Conservation (phyloP, 768 basidiomycete species). For the Pulveroboletus frians region DNA sequence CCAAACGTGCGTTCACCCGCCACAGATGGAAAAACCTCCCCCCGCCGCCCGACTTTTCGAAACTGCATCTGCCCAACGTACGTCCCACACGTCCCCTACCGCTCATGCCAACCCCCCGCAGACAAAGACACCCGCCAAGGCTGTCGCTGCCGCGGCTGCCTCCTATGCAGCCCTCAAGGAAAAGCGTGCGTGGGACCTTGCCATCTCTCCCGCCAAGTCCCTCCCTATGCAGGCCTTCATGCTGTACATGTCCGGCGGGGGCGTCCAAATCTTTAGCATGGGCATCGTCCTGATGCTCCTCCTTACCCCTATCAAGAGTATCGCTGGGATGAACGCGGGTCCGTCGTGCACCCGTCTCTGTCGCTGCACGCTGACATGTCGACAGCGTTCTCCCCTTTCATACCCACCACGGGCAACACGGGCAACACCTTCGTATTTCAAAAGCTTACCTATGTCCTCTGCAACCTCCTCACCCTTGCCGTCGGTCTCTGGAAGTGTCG, state of each 20-base stretch:
- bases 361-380: neutral
- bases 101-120: too few relatives aligned
- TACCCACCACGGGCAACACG: constrained; percentile 31
- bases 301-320: constrained; percentile 77
- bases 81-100: too few relatives aligned
- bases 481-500: constrained; percentile 93
- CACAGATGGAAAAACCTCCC: constrained; percentile 59
- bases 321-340: constrained; percentile 77
- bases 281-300: constrained; percentile 94
- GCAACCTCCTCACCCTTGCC: constrained; percentile 71
- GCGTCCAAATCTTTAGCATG: constrained; percentile 95
- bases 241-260: constrained; percentile 97
- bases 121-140: constrained; percentile 39
- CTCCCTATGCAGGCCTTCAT: constrained; percentile 97
- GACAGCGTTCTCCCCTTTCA: constrained; percentile 69
- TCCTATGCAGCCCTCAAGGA: constrained; percentile 67
- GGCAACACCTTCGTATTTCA: constrained; percentile 46
- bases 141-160: constrained; percentile 31
- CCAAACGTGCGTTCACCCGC: too few relatives aligned
- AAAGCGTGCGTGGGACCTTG: constrained; percentile 82
- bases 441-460: constrained; percentile 65
- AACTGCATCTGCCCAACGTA: constrained; percentile 32
- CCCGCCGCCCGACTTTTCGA: constrained; percentile 65
- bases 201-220: constrained; percentile 78
- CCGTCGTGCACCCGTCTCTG: constrained; percentile 21